These are phyloP conservation scores for Wickerhamiella azymoides DNA, from an alignment of 805 yeast genomes.

Conservation along the genomic window DNA sequence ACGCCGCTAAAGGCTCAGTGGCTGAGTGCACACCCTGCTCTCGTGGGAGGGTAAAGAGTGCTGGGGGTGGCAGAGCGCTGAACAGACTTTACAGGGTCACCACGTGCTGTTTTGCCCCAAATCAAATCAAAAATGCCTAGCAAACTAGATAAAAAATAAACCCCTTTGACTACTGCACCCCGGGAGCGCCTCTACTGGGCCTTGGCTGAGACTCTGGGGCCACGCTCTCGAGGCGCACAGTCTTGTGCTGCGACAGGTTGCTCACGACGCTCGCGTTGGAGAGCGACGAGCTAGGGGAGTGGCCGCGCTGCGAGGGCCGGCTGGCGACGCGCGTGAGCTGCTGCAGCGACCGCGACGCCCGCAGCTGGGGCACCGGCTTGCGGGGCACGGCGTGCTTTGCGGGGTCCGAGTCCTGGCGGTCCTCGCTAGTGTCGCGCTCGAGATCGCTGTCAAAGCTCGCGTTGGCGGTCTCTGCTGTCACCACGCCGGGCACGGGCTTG, in stretches of 20 bases:
- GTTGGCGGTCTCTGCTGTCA: constrained; percentile 1
- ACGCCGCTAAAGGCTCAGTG: too few species aligned
- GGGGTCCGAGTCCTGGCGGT: background rate
- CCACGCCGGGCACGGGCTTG: constrained; percentile 12
- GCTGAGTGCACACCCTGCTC: too few species aligned
- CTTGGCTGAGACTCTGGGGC: constrained; percentile 2
- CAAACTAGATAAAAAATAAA: background rate
- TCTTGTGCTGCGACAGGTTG: background rate
- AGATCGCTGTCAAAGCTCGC: constrained; percentile 5
- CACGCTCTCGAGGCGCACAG: constrained; percentile 1
- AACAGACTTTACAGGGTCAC: too few species aligned
- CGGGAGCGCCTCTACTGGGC: background rate
- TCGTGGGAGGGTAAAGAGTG: too few species aligned
- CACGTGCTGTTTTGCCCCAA: too few species aligned
- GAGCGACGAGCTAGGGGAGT: constrained; percentile 2
- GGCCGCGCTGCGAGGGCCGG: constrained; percentile 3
- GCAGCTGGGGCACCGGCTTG: constrained; percentile 4
- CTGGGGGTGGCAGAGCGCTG: too few species aligned
- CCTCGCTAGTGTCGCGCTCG: background rate
- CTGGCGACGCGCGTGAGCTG: constrained; percentile 3
- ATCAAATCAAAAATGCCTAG: too few species aligned
- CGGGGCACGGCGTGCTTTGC: background rate
- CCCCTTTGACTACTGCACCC: background rate
- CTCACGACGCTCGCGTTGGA: background rate
- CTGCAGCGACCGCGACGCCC: constrained; percentile 6